These are phyloP conservation scores for Elaeagnus macrophylla DNA, from an alignment of 306 rosid genomes.

Conservation along the genomic window DNA sequence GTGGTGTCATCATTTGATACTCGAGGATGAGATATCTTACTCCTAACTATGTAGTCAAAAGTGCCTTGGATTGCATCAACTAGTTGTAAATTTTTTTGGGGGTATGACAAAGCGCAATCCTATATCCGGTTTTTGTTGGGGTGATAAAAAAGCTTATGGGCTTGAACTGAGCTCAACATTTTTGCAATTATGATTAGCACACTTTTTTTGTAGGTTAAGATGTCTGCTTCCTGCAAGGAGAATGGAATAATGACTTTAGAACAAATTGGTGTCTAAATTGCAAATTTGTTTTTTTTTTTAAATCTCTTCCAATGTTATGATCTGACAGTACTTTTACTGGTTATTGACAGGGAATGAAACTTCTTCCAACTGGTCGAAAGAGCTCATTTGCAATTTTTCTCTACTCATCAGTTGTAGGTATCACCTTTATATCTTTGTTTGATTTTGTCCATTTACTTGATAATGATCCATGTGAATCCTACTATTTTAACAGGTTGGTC, in stretches of 20 bases:
- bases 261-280: neutral
- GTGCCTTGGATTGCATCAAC: too few species aligned
- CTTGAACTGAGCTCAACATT: too few species aligned
- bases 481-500: constrained; percentile 50
- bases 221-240: too few species aligned
- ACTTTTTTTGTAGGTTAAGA: too few species aligned
- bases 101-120: too few species aligned
- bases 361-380: constrained; percentile 90
- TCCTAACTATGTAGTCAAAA: too few species aligned
- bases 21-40: too few species aligned
- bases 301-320: constrained; percentile 12
- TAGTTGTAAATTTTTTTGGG: too few species aligned
- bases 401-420: constrained; percentile 64
- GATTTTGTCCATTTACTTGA: constrained; percentile 6
- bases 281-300: neutral
- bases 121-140: too few species aligned
- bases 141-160: too few species aligned
- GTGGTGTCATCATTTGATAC: too few species aligned
- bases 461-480: constrained; percentile 15
- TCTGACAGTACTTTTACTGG: constrained; percentile 21
- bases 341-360: constrained; percentile 79
- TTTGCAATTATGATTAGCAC: too few species aligned
- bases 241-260: neutral
- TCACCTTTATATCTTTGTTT: constrained; percentile 17
- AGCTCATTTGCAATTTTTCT: constrained; percentile 66